Base-by-base conservation (phyloP, 768 basidiomycete genomes). In the Tylopilus sp. region DNA sequence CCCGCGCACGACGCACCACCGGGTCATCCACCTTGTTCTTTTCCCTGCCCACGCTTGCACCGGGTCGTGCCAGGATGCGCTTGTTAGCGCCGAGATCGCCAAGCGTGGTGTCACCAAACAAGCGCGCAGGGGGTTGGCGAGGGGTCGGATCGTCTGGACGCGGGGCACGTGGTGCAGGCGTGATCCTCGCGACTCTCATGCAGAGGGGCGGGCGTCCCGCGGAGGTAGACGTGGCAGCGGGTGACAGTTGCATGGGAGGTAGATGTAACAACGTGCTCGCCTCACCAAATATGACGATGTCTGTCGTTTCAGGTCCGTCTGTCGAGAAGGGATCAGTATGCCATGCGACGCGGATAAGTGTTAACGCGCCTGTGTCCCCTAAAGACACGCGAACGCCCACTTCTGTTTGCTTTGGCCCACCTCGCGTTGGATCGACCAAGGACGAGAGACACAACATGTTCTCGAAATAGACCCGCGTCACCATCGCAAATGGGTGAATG, bases 111-210 rank as follows among this genome's bases (percentile, higher is more conserved):
- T 6, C 29, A 24, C 33, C 56, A 10, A 53, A 28, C 22, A 72
- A 56, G 41, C 74, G 50, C 8, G 60, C 56, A 4, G 87, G 85
- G 0, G 87, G 87, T 26, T 77, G 74, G 17, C 89, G 85, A 9
- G 89, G 89, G 6, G 84, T 88, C 0, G 87, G 89, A 55, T 91
- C 89, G 55, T 91, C 89, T 0, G 89, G 89, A 31, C 89, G 76
- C 5, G 85, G 85, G 0, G 63, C 55, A 2, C 60, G 74, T 42
- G 77, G 72, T 16, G 67, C 63, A 60, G 78, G 64, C 10, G 76
- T 73, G 54, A 88, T 76, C 36, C 84, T 80, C 1, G 81, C 85
- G 8, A 86, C 86, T 17, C 73, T 70, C 21, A 87, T 63, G 0
- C 51, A 59, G 6, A 79, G 57, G 0, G 60, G 61, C 1, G 66